Base-by-base conservation (phyloP, 2,329 filamentous ascomycete genomes). In the Paraphoma sp. region DNA sequence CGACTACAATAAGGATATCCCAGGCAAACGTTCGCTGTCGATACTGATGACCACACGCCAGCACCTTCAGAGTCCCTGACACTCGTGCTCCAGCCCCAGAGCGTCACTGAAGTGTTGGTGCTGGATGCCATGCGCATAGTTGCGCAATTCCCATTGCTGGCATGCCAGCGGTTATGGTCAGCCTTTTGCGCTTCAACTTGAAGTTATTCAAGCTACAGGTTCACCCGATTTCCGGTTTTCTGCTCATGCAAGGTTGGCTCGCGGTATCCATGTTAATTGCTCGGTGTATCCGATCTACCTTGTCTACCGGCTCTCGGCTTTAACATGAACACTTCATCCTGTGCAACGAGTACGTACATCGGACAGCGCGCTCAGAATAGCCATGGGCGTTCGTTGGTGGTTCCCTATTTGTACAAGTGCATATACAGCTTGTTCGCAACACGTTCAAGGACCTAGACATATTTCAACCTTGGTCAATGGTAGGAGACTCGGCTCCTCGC, bases 401-500 rank as follows among this genome's bases (percentile, higher is more conserved):
- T 12, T 18, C 17, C 10, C n/a, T 23, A 43, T 43, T 8, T 7
- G 18, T 36, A 10, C 33, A 36, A 14, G 14, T 36, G 10, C 9
- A 36, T 10, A 2, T 14, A 36, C 10, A 36, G 33, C 33, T 10
- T 36, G 33, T 36, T 36, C 33, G 6, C 33, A 36, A 36, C 33
- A 10, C 33, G 14, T 36, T 36, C 33, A 36, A 36, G 33, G 33
- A 36, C 33, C 33, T 10, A 2, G 33, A 36, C 14, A 14, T 14
- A 48, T 14, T 48, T 40, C 17, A 17, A 18, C 17, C 17, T 51
- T 40, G 42, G 41, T 38, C 42, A 58, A 53, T 62, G 60, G 58
- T 58, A 57, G 52, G 56, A 14, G 48, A 43, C 33, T 31, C 36
- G 48, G 41, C 47, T 48, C 30, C 36, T 57, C 45, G 48, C 33